Conservation (phyloP, 2,329 filamentous ascomycete genomes). For the Trichoderma afroharzianum region DNA sequence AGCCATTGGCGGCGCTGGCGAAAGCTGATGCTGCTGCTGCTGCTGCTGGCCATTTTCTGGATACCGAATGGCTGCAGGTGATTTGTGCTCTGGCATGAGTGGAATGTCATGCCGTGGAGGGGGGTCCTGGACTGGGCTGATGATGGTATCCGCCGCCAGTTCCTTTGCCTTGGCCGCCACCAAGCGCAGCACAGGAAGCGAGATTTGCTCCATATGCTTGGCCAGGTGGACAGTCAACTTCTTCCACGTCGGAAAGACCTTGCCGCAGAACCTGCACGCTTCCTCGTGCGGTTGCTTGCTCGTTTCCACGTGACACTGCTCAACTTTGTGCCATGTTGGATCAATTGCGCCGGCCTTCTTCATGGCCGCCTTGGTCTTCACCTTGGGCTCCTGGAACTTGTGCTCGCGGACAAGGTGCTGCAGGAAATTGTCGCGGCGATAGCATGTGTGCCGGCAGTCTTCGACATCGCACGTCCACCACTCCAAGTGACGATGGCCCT, state of each 20-base stretch:
- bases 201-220: conserved; percentile 91
- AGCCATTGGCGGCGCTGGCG: neutral
- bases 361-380: conserved; percentile 68
- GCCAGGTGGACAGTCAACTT: conserved; percentile 90
- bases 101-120: conserved; percentile 38
- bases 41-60: conserved; percentile 15
- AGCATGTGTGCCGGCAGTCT: conserved; percentile 79
- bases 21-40: conserved; percentile 3
- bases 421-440: conserved; percentile 85
- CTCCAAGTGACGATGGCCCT: conserved; percentile 82
- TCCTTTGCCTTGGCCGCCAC: conserved; percentile 46
- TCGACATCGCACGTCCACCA: conserved; percentile 84
- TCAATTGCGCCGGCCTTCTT: conserved; percentile 58
- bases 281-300: conserved; percentile 64
- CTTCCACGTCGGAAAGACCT: conserved; percentile 80
- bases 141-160: conserved; percentile 59
- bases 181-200: conserved; percentile 69
- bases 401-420: conserved; percentile 91
- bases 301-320: conserved; percentile 72
- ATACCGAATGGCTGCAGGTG: conserved; percentile 20
- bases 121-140: conserved; percentile 62
- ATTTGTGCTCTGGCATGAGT: conserved; percentile 25
- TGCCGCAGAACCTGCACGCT: conserved; percentile 83
- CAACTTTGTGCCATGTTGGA: conserved; percentile 72
- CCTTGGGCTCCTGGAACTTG: conserved; percentile 77